Conservation (phyloP, 768 basidiomycete species). For the Suillus clintonianus region DNA sequence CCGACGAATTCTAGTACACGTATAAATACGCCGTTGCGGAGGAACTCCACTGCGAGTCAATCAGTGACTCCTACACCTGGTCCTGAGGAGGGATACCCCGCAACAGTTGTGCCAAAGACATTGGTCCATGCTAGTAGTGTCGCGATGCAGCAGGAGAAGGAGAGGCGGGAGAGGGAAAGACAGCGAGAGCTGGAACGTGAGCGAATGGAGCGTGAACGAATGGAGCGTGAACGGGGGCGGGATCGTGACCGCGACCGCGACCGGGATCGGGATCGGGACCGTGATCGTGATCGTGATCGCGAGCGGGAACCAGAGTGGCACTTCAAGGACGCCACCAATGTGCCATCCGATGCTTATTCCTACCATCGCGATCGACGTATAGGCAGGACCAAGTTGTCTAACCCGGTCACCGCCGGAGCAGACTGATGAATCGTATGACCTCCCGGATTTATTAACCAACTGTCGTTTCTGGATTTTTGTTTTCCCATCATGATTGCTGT, state of each 20-base stretch:
- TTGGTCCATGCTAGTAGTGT: constrained; percentile 54
- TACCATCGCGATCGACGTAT: constrained; percentile 19
- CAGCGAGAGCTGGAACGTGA: constrained; percentile 31
- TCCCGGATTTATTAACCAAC: not conserved
- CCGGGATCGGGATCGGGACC: too few species aligned
- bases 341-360: constrained; percentile 14
- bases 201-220: constrained; percentile 23
- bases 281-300: constrained; percentile 14
- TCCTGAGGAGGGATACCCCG: not conserved
- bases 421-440: not conserved
- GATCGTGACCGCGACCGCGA: constrained; percentile 10
- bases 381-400: constrained; percentile 15
- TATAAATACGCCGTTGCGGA: constrained; percentile 5
- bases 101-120: constrained; percentile 17
- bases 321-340: constrained; percentile 33
- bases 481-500: not conserved
- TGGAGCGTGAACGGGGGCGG: constrained; percentile 16
- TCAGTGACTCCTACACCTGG: not conserved
- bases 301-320: constrained; percentile 16
- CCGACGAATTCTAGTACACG: constrained; percentile 19
- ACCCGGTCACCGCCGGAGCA: constrained; percentile 16
- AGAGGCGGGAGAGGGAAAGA: constrained; percentile 36
- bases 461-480: not conserved
- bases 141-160: constrained; percentile 54
- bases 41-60: not conserved